Conservation (phyloP, 148 eudicot genomes). For the Fallopia convolvulus region DNA sequence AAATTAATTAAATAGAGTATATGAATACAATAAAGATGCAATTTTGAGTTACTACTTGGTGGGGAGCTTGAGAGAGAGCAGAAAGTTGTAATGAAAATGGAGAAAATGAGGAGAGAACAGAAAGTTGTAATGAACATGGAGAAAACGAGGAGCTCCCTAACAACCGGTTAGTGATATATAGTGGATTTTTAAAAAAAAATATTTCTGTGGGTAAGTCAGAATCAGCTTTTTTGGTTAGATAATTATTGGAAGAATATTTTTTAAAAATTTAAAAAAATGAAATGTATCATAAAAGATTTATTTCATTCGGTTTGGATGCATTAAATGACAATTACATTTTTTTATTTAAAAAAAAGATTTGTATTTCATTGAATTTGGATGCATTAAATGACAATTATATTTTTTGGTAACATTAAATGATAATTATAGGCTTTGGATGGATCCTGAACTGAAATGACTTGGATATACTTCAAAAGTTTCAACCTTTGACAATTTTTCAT, state of each 20-base stretch:
- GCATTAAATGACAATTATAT: too few relatives aligned
- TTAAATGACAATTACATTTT: neutral
- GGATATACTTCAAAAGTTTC: too few relatives aligned
- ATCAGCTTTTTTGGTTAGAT: neutral
- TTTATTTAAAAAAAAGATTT: neutral
- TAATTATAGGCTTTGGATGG: neutral
- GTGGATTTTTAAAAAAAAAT: constrained; percentile 14
- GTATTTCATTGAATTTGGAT: too few relatives aligned
- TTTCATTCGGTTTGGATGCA: neutral
- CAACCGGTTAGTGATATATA: constrained; percentile 25
- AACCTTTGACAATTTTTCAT: too few relatives aligned
- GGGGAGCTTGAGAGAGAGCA: neutral
- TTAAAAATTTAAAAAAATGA: neutral
- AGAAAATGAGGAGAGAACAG: neutral
- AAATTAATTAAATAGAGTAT: too few relatives aligned
- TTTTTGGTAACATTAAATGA: too few relatives aligned
- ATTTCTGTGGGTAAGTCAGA: constrained; percentile 2
- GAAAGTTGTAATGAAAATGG: constrained; percentile 11
- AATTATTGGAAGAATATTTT: neutral
- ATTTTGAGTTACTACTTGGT: too few relatives aligned
- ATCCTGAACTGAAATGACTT: neutral
- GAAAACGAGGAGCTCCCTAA: neutral
- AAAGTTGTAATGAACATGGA: constrained; percentile 11
- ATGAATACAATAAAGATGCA: too few relatives aligned
- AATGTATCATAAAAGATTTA: neutral